Evolutionary conservation across 495 filamentous ascomycete species (phyloP).

Genomic region (Chlorociboria aeruginascens): DNA sequence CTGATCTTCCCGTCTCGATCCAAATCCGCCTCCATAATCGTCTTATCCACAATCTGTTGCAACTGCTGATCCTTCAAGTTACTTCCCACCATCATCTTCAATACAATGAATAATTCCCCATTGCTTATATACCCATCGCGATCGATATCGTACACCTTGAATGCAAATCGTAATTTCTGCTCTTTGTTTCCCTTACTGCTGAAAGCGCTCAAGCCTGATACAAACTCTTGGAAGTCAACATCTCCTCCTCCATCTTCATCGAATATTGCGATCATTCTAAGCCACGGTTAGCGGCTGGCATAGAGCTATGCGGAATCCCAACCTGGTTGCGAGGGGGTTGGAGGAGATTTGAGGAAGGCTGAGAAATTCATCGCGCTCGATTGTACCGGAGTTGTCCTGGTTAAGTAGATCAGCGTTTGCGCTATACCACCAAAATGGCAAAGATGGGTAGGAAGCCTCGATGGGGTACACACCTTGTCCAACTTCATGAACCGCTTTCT

Average conservation of each 20-base stretch:
- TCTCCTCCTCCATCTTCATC: conserved; percentile 97
- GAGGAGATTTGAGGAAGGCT: conserved; percentile 94
- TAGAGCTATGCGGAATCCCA: conserved; percentile 13
- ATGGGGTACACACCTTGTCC: conserved; percentile 61
- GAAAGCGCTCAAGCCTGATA: conserved; percentile 90
- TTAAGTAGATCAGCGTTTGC: background rate
- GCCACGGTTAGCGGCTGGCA: background rate
- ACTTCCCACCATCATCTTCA: conserved; percentile 99
- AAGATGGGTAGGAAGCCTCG: background rate
- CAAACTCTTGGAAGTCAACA: conserved; percentile 99
- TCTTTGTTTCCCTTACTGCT: conserved; percentile 97
- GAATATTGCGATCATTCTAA: conserved; percentile 97
- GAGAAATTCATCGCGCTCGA: conserved; percentile 97
- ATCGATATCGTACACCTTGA: conserved; percentile 99
- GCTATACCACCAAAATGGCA: background rate
- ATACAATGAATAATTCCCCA: conserved; percentile 95
- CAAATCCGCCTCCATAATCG: conserved; percentile 97
- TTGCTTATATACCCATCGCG: conserved; percentile 98
- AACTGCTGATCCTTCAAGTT: conserved; percentile 98
- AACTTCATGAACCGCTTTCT: conserved; percentile 98
- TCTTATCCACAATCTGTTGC: conserved; percentile 98
- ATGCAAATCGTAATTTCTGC: conserved; percentile 94
- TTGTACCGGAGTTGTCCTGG: conserved; percentile 93
- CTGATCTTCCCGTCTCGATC: conserved; percentile 97
- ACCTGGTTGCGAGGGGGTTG: conserved; percentile 93